Conservation (phyloP, 345 rosid genomes). For the Arabidopsis arenosa region DNA sequence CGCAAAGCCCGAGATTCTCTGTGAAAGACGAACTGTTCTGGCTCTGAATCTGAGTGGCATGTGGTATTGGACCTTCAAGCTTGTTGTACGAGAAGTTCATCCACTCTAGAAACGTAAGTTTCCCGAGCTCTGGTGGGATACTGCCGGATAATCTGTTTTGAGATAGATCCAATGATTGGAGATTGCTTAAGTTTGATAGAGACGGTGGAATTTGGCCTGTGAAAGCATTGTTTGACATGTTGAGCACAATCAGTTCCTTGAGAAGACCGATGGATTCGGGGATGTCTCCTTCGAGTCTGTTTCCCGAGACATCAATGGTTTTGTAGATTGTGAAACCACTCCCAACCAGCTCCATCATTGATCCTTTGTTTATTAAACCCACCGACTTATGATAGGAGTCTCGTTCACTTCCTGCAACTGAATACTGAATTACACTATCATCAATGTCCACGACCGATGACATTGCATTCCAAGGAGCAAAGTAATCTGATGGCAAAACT, state of each 20-base stretch:
- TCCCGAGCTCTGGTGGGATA: slow-evolving; percentile 35
- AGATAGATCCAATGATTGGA: slow-evolving; percentile 38
- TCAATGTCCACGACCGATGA: slow-evolving; percentile 8
- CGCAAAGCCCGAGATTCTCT: slow-evolving; percentile 1
- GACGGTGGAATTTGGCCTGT: slow-evolving; percentile 27
- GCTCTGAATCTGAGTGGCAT: slow-evolving; percentile 25
- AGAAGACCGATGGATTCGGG: slow-evolving; percentile 32
- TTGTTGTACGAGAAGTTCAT: slow-evolving; percentile 30
- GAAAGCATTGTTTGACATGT: slow-evolving; percentile 38
- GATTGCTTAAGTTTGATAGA: slow-evolving; percentile 28
- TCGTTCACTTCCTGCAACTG: neutral
- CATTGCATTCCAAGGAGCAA: slow-evolving; percentile 25
- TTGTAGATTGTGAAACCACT: slow-evolving; percentile 29
- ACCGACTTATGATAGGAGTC: neutral
- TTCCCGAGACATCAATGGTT: slow-evolving; percentile 33
- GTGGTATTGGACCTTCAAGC: slow-evolving; percentile 27
- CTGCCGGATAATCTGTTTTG: slow-evolving; percentile 13
- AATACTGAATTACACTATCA: too few species aligned
- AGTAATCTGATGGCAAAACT: slow-evolving; percentile 25
- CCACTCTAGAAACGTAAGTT: slow-evolving; percentile 1
- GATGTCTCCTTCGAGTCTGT: slow-evolving; percentile 24
- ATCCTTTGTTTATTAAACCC: slow-evolving; percentile 23
- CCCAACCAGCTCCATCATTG: slow-evolving; percentile 15
- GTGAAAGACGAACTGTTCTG: slow-evolving; percentile 16
- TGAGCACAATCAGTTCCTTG: slow-evolving; percentile 28